phyloP scores from a whole-genome alignment of 2,329 filamentous ascomycete genomes.

The Apiospora aurea region DNA sequence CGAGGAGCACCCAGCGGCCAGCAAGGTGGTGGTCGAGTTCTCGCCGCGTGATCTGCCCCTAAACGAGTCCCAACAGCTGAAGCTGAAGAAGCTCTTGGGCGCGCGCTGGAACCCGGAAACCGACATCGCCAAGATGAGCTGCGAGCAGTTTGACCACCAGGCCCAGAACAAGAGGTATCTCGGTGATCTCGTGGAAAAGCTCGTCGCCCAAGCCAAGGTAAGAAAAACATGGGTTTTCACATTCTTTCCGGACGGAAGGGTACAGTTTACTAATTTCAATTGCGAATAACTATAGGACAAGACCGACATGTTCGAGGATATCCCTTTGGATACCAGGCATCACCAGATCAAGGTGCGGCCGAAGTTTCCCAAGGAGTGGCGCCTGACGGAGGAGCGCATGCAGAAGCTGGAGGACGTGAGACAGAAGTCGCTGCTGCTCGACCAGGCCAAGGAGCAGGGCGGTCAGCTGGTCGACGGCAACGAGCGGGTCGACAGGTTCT shows the following conservation, averaged over 20 bases:
- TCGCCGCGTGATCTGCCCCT: conserved; percentile 76
- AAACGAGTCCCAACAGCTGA: conserved; percentile 71
- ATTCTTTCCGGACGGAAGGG: too few species aligned
- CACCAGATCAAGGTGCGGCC: conserved; percentile 72
- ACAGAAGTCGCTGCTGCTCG: conserved; percentile 56
- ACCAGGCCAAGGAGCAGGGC: conserved; percentile 60
- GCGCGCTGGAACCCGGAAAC: conserved; percentile 86
- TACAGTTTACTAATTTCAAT: conserved; percentile 9
- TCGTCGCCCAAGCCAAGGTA: conserved; percentile 78
- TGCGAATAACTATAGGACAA: conserved; percentile 58
- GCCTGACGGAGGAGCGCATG: conserved; percentile 74
- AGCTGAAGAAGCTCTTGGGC: conserved; percentile 88
- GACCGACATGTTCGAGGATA: conserved; percentile 83
- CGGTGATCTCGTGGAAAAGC: conserved; percentile 74
- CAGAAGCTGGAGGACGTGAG: conserved; percentile 70
- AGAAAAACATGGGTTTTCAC: conserved; percentile 24
- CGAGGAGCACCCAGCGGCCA: conserved; percentile 87
- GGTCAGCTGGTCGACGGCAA: conserved; percentile 67
- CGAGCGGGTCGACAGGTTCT: conserved; percentile 52
- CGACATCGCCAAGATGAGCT: conserved; percentile 85
- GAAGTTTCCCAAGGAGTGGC: conserved; percentile 84
- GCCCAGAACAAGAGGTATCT: conserved; percentile 98
- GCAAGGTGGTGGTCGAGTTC: conserved; percentile 95
- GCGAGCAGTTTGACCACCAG: conserved; percentile 85
- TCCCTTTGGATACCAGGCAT: conserved; percentile 90